Evolutionary conservation across 176 grass and related monocot species (phyloP), one percentile per base, ranked within the genome.

Genomic region (Oryza glumipatula): DNA sequence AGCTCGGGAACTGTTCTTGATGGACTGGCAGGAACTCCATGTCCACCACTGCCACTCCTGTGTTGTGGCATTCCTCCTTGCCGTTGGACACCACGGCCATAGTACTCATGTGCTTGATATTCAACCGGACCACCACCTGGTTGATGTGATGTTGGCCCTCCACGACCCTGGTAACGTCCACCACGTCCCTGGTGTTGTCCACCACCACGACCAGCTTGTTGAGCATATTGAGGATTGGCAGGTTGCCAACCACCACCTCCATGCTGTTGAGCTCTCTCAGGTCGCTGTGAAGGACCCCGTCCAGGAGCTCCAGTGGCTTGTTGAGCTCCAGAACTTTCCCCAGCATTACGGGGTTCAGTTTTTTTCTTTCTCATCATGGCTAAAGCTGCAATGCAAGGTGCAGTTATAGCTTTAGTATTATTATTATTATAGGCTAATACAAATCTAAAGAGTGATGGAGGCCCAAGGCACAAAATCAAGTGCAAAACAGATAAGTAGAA

Each of bases 1-100:
- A 93, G 91, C 86, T 93, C 91, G 88, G 91, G 91, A 88, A 82
- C 76, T 85, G 82, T 84, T 88, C 77, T 73, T n/a, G 85, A 81
- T 73, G 85, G 78, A 45, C 68, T 70, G 49, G 73, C 43, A 82
- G 47, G 86, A 76, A 83, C 73, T 72, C 80, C 65, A 7, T 41
- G 85, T 65, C 85, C 88, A 73, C 88, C 78, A 56, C 91, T 76
- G 54, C 64, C 82, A 77, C 76, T 78, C 84, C 81, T 80, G 68
- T 49, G 79, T 36, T 88, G 91, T 61, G 82, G 91, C 76, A 77
- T 72, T 83, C 72, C 73, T 78, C 74, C 73, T 79, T 71, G 76
- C 73, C 68, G 68, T 68, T 65, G 64, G 22, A 9, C 73, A 58
- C 82, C 65, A 77, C 7, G 82, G 33, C 73, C 82, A 77, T 76